These are phyloP conservation scores for Bolboschoenus planiculmis DNA, from an alignment of 176 grass and related monocot genomes.

Conservation along the genomic window DNA sequence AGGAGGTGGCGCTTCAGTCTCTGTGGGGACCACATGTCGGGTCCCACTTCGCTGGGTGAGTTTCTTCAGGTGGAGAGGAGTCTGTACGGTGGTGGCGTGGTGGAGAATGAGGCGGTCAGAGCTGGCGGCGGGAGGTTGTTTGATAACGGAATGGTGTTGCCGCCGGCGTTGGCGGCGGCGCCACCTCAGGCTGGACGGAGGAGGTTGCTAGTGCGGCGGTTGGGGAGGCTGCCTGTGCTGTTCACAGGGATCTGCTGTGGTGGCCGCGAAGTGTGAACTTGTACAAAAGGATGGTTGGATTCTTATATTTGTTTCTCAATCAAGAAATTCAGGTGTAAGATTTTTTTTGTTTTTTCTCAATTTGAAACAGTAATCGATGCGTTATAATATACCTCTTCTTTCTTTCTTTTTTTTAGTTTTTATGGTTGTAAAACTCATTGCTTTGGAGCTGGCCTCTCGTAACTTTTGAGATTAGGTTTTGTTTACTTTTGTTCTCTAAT, in stretches of 20 bases:
- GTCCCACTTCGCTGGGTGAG: conserved; percentile 30
- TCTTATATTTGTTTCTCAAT: neutral
- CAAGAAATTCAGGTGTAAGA: too few relatives aligned
- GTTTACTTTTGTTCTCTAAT: neutral
- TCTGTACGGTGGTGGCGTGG: conserved; percentile 12
- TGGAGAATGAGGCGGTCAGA: conserved; percentile 15
- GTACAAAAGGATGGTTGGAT: neutral
- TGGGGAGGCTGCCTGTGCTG: conserved; percentile 28
- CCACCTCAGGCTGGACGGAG: neutral
- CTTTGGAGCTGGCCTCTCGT: neutral
- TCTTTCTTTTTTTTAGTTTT: neutral
- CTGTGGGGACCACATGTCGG: conserved; percentile 17
- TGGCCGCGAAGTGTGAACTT: conserved; percentile 10
- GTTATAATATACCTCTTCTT: neutral
- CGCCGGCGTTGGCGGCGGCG: conserved; percentile 11
- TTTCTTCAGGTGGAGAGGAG: conserved; percentile 41
- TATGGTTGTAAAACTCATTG: neutral
- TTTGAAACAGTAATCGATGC: neutral
- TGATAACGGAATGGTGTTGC: conserved; percentile 30
- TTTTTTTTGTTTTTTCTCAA: too few relatives aligned
- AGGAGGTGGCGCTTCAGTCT: conserved; percentile 29
- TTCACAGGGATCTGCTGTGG: conserved; percentile 29
- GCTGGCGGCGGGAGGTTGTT: conserved; percentile 24
- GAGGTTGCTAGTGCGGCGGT: conserved; percentile 12
- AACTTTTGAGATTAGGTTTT: neutral